phyloP scores from a whole-genome alignment of 352 stramenopile genomes.

The Plasmopara halstedii region DNA sequence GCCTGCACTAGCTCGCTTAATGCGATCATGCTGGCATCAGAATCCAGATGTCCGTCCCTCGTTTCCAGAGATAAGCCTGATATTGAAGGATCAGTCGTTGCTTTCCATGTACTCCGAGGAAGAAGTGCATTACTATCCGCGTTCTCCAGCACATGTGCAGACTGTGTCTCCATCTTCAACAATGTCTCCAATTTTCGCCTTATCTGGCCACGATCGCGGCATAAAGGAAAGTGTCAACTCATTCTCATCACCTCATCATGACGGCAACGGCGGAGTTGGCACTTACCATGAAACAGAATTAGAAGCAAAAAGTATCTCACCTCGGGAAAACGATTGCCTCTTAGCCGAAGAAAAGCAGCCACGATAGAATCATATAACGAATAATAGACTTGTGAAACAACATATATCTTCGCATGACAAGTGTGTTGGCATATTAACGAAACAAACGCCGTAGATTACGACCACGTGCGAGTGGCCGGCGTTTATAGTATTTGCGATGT shows the following conservation, averaged over 20 bases:
- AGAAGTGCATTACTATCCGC: slow-evolving; percentile 39
- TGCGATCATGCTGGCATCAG: slow-evolving; percentile 78
- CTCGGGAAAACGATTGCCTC: slow-evolving; percentile 28
- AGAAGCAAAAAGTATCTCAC: slow-evolving; percentile 8
- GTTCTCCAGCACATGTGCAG: slow-evolving; percentile 10
- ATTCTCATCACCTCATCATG: slow-evolving; percentile 15
- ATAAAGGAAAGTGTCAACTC: slow-evolving; percentile 33
- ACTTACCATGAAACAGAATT: slow-evolving; percentile 20
- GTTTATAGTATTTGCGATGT: slow-evolving; percentile 80
- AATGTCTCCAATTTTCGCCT: slow-evolving; percentile 21
- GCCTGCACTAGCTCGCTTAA: slow-evolving; percentile 63
- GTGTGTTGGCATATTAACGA: slow-evolving; percentile 14
- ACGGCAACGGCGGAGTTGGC: slow-evolving; percentile 10
- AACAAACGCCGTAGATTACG: slow-evolving; percentile 54
- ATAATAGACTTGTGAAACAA: slow-evolving; percentile 29
- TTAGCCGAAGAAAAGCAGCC: slow-evolving; percentile 34
- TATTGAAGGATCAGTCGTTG: slow-evolving; percentile 70
- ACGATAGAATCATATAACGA: slow-evolving; percentile 40
- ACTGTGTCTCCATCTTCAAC: slow-evolving; percentile 33
- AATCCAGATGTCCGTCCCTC: slow-evolving; percentile 58
- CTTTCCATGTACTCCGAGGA: slow-evolving; percentile 48
- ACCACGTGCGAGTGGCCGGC: slow-evolving; percentile 48
- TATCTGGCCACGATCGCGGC: slow-evolving; percentile 10
- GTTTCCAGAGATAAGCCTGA: slow-evolving; percentile 74
- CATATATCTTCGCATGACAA: background rate